Evolutionary conservation across 2,329 filamentous ascomycete genomes (phyloP).

Genomic region (Fusarium tanahbumbuense): DNA sequence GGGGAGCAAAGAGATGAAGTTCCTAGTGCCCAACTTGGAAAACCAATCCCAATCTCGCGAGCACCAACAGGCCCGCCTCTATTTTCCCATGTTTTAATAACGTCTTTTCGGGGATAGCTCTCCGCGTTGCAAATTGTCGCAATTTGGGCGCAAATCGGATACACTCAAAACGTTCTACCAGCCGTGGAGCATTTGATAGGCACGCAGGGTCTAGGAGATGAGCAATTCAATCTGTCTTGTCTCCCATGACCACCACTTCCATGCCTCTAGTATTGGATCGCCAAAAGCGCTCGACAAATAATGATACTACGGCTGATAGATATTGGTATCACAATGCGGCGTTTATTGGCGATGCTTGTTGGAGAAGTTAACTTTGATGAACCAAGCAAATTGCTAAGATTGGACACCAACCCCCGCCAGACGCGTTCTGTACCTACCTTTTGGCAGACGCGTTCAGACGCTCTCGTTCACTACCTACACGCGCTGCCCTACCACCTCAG

Average conservation of each 20-base stretch:
- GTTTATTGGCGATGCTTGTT: constrained; percentile 3
- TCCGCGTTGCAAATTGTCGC: constrained; percentile 34
- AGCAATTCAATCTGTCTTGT: constrained; percentile 35
- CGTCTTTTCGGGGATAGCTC: constrained; percentile 32
- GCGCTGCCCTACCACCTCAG: constrained; percentile 30
- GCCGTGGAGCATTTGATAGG: constrained; percentile 28
- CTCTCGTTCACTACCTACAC: constrained; percentile 9
- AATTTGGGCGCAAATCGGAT: constrained; percentile 28
- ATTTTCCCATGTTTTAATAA: constrained; percentile 27
- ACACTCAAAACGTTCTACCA: constrained; percentile 13
- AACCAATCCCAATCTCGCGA: constrained; percentile 32
- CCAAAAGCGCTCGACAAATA: constrained; percentile 15
- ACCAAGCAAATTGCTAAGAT: constrained; percentile 29
- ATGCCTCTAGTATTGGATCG: constrained; percentile 24
- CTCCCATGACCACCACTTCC: constrained; percentile 24
- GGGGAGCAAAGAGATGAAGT: constrained; percentile 22
- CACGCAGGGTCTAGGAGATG: constrained; percentile 27
- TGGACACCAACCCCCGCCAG: constrained; percentile 4
- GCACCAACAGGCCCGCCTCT: constrained; percentile 19
- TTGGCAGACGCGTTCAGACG: constrained; percentile 27
- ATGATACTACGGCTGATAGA: constrained; percentile 22
- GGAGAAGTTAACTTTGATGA: constrained; percentile 10
- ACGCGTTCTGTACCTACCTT: constrained; percentile 18
- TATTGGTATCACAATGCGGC: constrained; percentile 19
- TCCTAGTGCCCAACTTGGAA: constrained; percentile 24